phyloP scores from a whole-genome alignment of 805 yeast genomes.

The Schwanniomyces vanrijiae region DNA sequence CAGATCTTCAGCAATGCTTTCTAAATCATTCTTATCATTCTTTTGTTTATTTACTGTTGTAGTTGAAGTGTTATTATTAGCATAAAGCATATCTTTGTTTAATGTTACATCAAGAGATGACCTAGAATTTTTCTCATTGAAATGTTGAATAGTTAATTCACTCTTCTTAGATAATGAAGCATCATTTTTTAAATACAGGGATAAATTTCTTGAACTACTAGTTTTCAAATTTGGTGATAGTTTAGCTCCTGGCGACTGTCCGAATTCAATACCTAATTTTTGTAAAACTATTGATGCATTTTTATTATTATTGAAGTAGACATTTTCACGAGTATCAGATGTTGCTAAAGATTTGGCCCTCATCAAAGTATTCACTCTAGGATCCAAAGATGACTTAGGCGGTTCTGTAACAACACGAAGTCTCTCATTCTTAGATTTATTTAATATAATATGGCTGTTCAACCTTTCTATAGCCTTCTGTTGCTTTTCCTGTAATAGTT shows the following conservation, averaged over 20 bases:
- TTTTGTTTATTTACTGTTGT: neutral
- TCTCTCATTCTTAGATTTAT: slow-evolving; percentile 11
- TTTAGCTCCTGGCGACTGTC: slow-evolving; percentile 10
- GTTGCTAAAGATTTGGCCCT: slow-evolving; percentile 37
- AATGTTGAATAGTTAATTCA: neutral
- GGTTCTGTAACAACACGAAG: slow-evolving; percentile 29
- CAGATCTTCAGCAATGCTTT: neutral
- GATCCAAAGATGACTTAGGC: slow-evolving; percentile 33
- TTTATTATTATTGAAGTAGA: slow-evolving; percentile 17
- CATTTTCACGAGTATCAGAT: slow-evolving; percentile 9
- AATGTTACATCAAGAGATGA: slow-evolving; percentile 12
- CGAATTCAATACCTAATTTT: slow-evolving; percentile 35
- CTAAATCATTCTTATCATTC: neutral
- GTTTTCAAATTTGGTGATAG: slow-evolving; percentile 28
- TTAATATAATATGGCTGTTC: slow-evolving; percentile 14
- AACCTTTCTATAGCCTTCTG: slow-evolving; percentile 27
- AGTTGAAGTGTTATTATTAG: neutral
- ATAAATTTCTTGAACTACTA: slow-evolving; percentile 35
- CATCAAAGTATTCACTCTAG: slow-evolving; percentile 31
- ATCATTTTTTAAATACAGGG: slow-evolving; percentile 17
- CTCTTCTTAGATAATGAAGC: slow-evolving; percentile 4
- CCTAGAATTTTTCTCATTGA: slow-evolving; percentile 14
- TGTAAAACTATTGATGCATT: slow-evolving; percentile 34
- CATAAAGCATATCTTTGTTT: neutral
- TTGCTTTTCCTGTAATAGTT: slow-evolving; percentile 25